Percentiles rank a stretch among this genome's conserved stretches.
phyloP scores from a whole-genome alignment of 768 basidiomycete species.

The Harrya chromipes region DNA sequence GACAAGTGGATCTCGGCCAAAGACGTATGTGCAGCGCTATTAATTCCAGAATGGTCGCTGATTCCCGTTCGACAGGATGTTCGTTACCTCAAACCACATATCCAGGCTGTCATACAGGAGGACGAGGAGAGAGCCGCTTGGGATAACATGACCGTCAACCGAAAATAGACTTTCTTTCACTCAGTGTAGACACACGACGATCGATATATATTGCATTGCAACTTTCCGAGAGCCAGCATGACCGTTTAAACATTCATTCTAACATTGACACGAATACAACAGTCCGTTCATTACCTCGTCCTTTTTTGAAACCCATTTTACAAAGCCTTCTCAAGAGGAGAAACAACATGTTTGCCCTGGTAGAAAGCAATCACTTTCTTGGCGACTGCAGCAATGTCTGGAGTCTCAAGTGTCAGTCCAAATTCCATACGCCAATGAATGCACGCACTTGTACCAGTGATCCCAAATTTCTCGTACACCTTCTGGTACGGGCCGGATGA shows the following conservation, averaged over 20 bases:
- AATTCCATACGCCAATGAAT: neutral
- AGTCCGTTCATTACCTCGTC: conserved; percentile 1
- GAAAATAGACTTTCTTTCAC: conserved; percentile 48
- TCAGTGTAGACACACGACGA: conserved; percentile 25
- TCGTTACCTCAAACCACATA: conserved; percentile 83
- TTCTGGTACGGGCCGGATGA: conserved; percentile 87
- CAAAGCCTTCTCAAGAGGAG: conserved; percentile 76
- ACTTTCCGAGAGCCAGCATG: neutral
- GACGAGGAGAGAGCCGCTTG: conserved; percentile 72
- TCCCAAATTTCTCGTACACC: conserved; percentile 88
- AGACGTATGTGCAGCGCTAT: conserved; percentile 54
- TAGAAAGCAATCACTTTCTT: conserved; percentile 89
- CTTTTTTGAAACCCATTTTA: conserved; percentile 17
- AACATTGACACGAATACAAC: conserved; percentile 14
- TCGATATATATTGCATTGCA: conserved; percentile 10
- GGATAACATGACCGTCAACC: conserved; percentile 74
- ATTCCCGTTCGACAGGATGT: conserved; percentile 57
- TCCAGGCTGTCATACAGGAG: conserved; percentile 71
- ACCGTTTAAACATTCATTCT: conserved; percentile 7
- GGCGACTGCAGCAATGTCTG: conserved; percentile 75
- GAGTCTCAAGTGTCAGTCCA: conserved; percentile 5
- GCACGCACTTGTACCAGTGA: conserved; percentile 68
- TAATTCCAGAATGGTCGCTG: conserved; percentile 4
- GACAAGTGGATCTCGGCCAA: conserved; percentile 72
- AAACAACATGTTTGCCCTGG: conserved; percentile 68